Conservation (phyloP, 495 filamentous ascomycete species). For the Staphylotrichum tortipilum region DNA sequence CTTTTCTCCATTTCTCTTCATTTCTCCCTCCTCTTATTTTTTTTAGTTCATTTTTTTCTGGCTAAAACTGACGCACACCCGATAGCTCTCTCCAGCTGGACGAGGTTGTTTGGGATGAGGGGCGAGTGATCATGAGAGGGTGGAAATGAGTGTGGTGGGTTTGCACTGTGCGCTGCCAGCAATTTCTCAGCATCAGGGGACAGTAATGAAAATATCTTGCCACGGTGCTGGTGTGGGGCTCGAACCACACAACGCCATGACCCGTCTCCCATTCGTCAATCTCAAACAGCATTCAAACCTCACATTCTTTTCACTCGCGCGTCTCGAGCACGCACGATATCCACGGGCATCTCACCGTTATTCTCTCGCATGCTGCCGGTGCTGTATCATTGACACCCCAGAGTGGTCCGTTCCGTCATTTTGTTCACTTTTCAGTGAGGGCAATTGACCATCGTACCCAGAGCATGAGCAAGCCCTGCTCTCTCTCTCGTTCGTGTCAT, state of each 20-base stretch:
- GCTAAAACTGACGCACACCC: too few species aligned
- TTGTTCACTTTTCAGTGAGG: not conserved
- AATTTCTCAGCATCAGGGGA: not conserved
- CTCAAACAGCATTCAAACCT: slow-evolving; percentile 1
- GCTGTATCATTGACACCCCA: not conserved
- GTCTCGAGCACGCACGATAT: not conserved
- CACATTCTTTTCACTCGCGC: not conserved
- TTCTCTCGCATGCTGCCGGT: not conserved
- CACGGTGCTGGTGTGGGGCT: not conserved
- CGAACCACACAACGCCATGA: not conserved
- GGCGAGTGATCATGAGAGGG: not conserved
- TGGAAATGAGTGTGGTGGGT: too few species aligned
- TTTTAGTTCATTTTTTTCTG: too few species aligned
- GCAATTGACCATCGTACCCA: not conserved
- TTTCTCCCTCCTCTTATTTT: too few species aligned
- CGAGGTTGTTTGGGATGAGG: too few species aligned
- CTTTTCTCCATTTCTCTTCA: too few species aligned
- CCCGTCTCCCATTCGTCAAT: slow-evolving; percentile 3
- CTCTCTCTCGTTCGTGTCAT: too few species aligned
- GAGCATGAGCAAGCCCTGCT: slow-evolving; percentile 6
- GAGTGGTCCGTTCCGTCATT: not conserved
- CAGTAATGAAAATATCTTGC: not conserved
- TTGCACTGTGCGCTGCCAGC: not conserved
- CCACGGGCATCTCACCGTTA: not conserved
- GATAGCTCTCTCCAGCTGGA: too few species aligned